A percentile compares a stretch with the other conserved stretches of the same genome.
phyloP scores from a whole-genome alignment of 352 stramenopile species.

The Lagenidium giganteum region DNA sequence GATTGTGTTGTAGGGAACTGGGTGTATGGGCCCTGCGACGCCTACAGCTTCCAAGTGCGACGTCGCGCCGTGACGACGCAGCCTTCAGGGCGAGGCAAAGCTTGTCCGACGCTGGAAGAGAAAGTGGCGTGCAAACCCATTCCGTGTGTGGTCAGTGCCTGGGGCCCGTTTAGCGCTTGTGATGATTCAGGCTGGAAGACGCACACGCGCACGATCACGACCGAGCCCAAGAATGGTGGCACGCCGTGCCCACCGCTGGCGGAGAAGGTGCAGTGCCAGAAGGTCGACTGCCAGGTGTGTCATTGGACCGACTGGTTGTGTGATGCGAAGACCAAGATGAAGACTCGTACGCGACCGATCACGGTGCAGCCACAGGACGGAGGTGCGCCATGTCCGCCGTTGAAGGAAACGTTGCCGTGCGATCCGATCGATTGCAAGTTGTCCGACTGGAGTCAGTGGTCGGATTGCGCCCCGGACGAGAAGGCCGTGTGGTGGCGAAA shows the following conservation, averaged over 20 bases:
- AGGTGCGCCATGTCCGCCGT: slow-evolving; percentile 19
- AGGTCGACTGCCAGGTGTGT: slow-evolving; percentile 40
- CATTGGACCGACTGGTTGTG: slow-evolving; percentile 42
- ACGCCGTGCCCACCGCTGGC: slow-evolving; percentile 32
- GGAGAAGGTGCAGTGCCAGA: slow-evolving; percentile 27
- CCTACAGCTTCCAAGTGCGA: slow-evolving; percentile 10
- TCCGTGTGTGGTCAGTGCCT: slow-evolving; percentile 14
- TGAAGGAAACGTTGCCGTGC: slow-evolving; percentile 25
- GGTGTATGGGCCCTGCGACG: no score
- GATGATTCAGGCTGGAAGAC: slow-evolving; percentile 19
- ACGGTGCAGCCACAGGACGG: slow-evolving; percentile 26
- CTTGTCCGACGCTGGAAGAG: slow-evolving; percentile 18
- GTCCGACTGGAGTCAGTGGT: slow-evolving; percentile 35
- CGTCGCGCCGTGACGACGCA: slow-evolving; percentile 14
- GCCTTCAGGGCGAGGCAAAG: slow-evolving; percentile 13
- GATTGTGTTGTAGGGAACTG: slow-evolving; percentile 57
- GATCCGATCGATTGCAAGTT: slow-evolving; percentile 46
- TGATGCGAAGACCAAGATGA: slow-evolving; percentile 26
- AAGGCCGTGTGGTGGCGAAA: no score
- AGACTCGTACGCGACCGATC: slow-evolving; percentile 29
- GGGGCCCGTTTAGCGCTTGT: slow-evolving; percentile 5
- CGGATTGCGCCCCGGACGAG: no score
- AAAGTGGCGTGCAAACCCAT: slow-evolving; percentile 16
- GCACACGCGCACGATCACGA: slow-evolving; percentile 29
- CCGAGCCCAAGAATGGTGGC: slow-evolving; percentile 27